A percentile compares a stretch with the other conserved stretches of the same genome.
These are phyloP conservation scores for Oryza rufipogon DNA, from an alignment of 176 grass and related monocot genomes.

Conservation along the genomic window DNA sequence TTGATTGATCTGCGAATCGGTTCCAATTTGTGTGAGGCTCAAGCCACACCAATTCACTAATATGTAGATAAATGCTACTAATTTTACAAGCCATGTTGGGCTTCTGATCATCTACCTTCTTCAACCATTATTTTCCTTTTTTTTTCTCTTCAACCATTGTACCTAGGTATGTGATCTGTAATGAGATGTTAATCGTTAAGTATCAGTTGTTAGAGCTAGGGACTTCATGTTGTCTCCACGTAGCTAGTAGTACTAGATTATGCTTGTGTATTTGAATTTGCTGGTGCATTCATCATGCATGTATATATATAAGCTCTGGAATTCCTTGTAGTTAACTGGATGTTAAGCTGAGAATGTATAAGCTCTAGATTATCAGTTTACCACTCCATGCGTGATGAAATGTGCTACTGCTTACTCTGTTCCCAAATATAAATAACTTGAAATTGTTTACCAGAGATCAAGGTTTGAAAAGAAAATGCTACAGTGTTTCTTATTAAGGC, in stretches of 20 bases:
- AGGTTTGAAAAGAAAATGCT: too few species aligned
- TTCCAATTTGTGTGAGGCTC: neutral
- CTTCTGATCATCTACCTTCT: slow-evolving; percentile 21
- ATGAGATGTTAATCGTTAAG: neutral
- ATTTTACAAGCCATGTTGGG: neutral
- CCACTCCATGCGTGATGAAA: too few species aligned
- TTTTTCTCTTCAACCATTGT: neutral
- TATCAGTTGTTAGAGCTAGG: neutral
- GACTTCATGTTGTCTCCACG: neutral
- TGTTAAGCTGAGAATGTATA: too few species aligned
- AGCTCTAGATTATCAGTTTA: too few species aligned
- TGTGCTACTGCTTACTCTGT: too few species aligned
- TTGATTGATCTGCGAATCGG: neutral
- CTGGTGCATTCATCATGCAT: neutral
- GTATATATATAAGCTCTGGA: neutral
- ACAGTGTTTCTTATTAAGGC: too few species aligned
- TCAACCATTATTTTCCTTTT: neutral
- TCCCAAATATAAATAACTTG: too few species aligned
- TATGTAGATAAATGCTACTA: slow-evolving; percentile 34
- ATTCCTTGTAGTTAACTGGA: neutral
- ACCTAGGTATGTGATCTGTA: neutral
- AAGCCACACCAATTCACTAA: neutral
- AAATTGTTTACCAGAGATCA: too few species aligned
- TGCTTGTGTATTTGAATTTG: neutral
- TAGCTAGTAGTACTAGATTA: neutral